Base-by-base conservation (phyloP, 2,329 filamentous ascomycete species). In the Colletotrichum magnum region DNA sequence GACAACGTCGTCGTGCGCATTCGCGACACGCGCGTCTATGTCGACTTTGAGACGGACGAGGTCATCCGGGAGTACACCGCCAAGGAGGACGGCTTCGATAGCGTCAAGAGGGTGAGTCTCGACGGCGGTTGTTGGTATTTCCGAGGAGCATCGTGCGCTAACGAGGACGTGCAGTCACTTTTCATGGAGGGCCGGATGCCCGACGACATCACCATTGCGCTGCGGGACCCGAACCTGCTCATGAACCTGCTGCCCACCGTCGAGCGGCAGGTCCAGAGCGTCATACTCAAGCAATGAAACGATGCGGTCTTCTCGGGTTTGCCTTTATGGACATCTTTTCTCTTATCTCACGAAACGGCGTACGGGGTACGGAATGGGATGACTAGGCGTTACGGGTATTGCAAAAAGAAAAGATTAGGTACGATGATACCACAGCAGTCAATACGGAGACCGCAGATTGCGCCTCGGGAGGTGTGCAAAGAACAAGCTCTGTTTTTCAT, bases 51-150 rank as follows among this genome's bases (percentile, higher is more conserved):
- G 50, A 90, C 87, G 18, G 89, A 92, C 58, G 89, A 93, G 76
- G 92, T 98, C 36, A 91, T 97, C 36, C 86, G 95, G 71, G 95
- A 99, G 81, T 98, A 97, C 77, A 93, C 93, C 21, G 91, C 92
- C n/a, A 92, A 93, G 78, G 95, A 99, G 83, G 92, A 92, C 59
- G 87, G 83, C 61, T 98, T 97, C 78, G 91, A 92, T 32, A 89
- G 90, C 41, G 90, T 97, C 12, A 92, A 92, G 78, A 85, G 87
- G 84, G 92, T 93, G 79, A 77, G 88, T 81, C 59, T 63, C 16
- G 12, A 24, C 21, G 21, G 3, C 21, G 64, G 18, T 61, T 5
- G 16, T 50, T 21, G 28, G 32, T 13, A 13, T 60, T 59, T 47
- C 48, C 15, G 21, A 15, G 9, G 21, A 47, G n/a, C 64, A 45